Percentiles rank a stretch among this genome's conserved stretches.
Conservation (phyloP, 2,329 filamentous ascomycete genomes). For the Huntiella moniliformis region DNA sequence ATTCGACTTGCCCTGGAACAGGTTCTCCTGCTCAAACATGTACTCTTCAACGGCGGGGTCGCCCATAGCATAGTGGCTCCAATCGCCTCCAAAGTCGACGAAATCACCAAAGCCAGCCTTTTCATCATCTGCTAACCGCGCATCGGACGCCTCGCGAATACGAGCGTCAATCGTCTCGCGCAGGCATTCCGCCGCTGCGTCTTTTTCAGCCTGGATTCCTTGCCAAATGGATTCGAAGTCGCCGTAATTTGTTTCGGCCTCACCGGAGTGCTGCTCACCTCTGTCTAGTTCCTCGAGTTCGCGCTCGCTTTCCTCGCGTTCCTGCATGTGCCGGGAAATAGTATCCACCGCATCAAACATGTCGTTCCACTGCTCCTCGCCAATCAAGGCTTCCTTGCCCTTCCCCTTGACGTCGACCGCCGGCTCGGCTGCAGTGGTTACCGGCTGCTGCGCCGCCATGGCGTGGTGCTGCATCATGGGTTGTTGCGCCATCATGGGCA, state of each 20-base stretch:
- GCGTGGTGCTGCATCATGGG: slow-evolving; percentile 14
- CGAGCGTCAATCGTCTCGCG: slow-evolving; percentile 9
- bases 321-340: slow-evolving; percentile 20
- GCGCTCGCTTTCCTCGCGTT: slow-evolving; percentile 28
- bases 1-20: slow-evolving; percentile 63
- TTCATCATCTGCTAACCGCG: slow-evolving; percentile 51
- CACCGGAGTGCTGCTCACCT: slow-evolving; percentile 21
- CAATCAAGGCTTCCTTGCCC: slow-evolving; percentile 82
- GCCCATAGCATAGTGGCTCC: slow-evolving; percentile 37
- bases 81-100: slow-evolving; percentile 43
- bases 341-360: slow-evolving; percentile 71
- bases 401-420: slow-evolving; percentile 34
- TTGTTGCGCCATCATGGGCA: slow-evolving; percentile 27
- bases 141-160: slow-evolving; percentile 1
- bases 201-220: slow-evolving; percentile 53
- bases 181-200: slow-evolving; percentile 10
- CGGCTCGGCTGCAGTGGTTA: slow-evolving; percentile 24
- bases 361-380: slow-evolving; percentile 88
- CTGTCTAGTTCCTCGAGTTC: slow-evolving; percentile 78
- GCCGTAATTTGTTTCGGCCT: slow-evolving; percentile 53
- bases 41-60: slow-evolving; percentile 77
- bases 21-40: slow-evolving; percentile 85
- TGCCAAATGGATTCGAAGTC: slow-evolving; percentile 84
- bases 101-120: slow-evolving; percentile 34
- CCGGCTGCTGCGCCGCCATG: slow-evolving; percentile 21